Conservation (phyloP, 2,329 filamentous ascomycete genomes). For the Chaetomium strumarium region DNA sequence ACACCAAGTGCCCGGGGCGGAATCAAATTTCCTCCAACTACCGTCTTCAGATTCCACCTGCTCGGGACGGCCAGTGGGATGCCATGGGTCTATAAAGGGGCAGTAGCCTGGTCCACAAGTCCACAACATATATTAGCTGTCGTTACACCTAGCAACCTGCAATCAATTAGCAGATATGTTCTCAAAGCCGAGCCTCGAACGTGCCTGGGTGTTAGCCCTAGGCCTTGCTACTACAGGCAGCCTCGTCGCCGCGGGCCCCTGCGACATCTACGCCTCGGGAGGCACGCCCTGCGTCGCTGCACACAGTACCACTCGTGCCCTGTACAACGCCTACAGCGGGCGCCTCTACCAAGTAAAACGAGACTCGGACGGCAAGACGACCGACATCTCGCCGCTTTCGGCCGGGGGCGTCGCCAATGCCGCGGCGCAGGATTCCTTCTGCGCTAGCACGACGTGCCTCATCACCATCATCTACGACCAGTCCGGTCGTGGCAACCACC, state of each 20-base stretch:
- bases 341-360: slow-evolving; percentile 56
- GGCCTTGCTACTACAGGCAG: slow-evolving; percentile 32
- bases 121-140: too few species aligned
- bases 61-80: too few species aligned
- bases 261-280: slow-evolving; percentile 30
- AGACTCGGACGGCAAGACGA: slow-evolving; percentile 38
- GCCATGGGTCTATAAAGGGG: too few species aligned
- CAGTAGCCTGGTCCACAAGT: too few species aligned
- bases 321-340: slow-evolving; percentile 49
- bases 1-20: too few species aligned
- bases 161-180: too few species aligned
- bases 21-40: too few species aligned
- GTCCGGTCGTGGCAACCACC: slow-evolving; percentile 55
- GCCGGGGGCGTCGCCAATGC: slow-evolving; percentile 59
- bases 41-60: too few species aligned
- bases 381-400: slow-evolving; percentile 44
- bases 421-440: slow-evolving; percentile 55
- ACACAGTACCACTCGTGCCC: slow-evolving; percentile 58
- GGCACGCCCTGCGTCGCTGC: slow-evolving; percentile 59
- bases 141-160: too few species aligned
- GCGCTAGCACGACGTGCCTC: slow-evolving; percentile 53
- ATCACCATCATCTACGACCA: slow-evolving; percentile 63
- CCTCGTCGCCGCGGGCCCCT: slow-evolving; percentile 49
- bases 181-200: not conserved
- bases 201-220: slow-evolving; percentile 14